These are phyloP conservation scores for Saposhnikovia divaricata DNA, from an alignment of 129 eudicot genomes.

Conservation along the genomic window DNA sequence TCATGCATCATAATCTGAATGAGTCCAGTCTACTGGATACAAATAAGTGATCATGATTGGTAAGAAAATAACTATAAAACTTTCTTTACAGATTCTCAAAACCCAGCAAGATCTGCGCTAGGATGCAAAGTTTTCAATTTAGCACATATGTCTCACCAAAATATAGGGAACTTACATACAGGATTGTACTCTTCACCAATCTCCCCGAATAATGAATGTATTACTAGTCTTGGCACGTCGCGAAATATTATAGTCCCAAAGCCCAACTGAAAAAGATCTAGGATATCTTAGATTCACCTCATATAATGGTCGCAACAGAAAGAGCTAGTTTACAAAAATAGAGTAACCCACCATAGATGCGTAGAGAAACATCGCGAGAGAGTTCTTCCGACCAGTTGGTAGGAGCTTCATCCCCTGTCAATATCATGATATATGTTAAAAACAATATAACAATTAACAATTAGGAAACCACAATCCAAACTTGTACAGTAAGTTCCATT, in stretches of 20 bases:
- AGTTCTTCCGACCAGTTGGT: conserved; percentile 76
- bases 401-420: conserved; percentile 95
- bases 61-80: background rate
- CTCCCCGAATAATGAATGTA: conserved; percentile 51
- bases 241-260: conserved; percentile 63
- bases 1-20: background rate
- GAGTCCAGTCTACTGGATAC: background rate
- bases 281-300: background rate
- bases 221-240: conserved; percentile 57
- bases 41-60: background rate
- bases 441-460: background rate
- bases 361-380: conserved; percentile 64
- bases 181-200: conserved; percentile 79
- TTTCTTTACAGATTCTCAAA: background rate
- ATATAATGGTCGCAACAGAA: conserved; percentile 9
- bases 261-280: conserved; percentile 52
- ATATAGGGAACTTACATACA: conserved; percentile 77
- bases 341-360: conserved; percentile 54
- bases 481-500: background rate
- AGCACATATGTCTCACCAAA: conserved; percentile 6
- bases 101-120: background rate
- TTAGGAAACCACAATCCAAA: background rate
- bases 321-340: background rate
- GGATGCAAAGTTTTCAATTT: background rate
- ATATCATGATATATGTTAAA: conserved; percentile 6